These are phyloP conservation scores for Geotrichum citri-aurantii DNA, from an alignment of 1,139 yeast species.

Conservation along the genomic window DNA sequence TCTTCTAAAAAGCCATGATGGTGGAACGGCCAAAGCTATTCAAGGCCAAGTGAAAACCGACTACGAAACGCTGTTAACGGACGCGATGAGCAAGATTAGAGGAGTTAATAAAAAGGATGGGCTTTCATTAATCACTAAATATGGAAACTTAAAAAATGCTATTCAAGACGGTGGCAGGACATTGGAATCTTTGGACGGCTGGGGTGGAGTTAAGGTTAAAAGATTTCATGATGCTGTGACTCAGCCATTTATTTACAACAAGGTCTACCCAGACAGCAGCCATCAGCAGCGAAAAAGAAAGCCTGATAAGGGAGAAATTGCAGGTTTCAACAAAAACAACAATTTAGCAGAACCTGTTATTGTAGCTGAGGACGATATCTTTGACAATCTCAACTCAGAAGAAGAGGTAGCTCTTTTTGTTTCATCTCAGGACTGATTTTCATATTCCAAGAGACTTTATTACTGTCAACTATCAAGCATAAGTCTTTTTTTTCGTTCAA, in stretches of 20 bases:
- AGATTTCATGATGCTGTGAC: slow-evolving; percentile 43
- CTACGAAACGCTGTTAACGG: slow-evolving; percentile 47
- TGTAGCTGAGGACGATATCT: neutral
- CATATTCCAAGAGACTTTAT: no score
- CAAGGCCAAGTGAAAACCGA: slow-evolving; percentile 44
- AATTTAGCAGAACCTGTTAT: neutral
- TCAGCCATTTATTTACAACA: slow-evolving; percentile 51
- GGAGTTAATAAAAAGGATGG: slow-evolving; percentile 59
- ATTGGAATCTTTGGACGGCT: slow-evolving; percentile 42
- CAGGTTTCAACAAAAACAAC: neutral
- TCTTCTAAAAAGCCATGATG: slow-evolving; percentile 31
- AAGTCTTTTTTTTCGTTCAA: no score
- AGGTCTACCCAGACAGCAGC: slow-evolving; percentile 21
- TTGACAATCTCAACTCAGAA: neutral
- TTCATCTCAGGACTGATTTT: neutral
- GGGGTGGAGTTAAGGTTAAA: slow-evolving; percentile 51
- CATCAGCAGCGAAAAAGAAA: neutral
- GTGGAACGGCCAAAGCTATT: slow-evolving; percentile 32
- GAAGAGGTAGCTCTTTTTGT: neutral
- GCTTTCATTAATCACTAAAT: slow-evolving; percentile 48
- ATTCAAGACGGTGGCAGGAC: slow-evolving; percentile 39
- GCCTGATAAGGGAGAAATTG: neutral
- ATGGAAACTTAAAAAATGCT: slow-evolving; percentile 48
- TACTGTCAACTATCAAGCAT: no score
- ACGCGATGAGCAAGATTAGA: slow-evolving; percentile 48